Base-by-base conservation (phyloP, 495 filamentous ascomycete species). In the Penicillium malachiteum region DNA sequence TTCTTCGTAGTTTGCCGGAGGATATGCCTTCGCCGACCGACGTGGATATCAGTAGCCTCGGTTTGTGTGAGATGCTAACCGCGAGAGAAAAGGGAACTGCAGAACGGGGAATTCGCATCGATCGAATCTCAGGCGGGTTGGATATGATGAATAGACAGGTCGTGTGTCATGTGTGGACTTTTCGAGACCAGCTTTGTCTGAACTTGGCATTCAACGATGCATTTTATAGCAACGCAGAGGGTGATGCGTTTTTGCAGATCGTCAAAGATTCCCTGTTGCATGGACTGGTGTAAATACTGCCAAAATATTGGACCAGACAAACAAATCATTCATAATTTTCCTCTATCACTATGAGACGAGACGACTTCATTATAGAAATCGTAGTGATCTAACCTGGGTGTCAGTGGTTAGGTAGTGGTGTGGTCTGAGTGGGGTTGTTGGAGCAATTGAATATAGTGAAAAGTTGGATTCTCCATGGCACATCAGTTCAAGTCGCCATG, bases 111-210 rank as follows among this genome's bases (percentile, higher is more conserved):
- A 35, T 48, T 13, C 46, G 46, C 46, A 21, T 48, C 46, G 46
- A 48, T 31, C 46, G 46, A 33, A 31, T 48, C 46, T 48, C 46
- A 9, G 46, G 46, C 16, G 46, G 46, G 10, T 37, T 48, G 5
- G 46, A 48, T 35, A 48, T 48, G 46, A 35, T 48, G 13, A 35
- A 37, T 17, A 48, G 46, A 37, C 46, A 48, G 12, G 16, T n/a
- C 34, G 33, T 48, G 46, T 48, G 46, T 48, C 46, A 48, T 48
- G 46, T 48, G 31, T 48, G 46, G 46, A 48, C 46, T 14, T 48
- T 48, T 37, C 30, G 46, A 48, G 46, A 48, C 30, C 46, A 48
- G 30, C 46, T 48, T 37, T 48, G 46, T 48, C 34, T 48, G 31
- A 48, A 48, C 30, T 35, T 48, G 13, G 46, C n/a, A 21, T 48